Evolutionary conservation across 768 basidiomycete species (phyloP), one percentile per base, ranked within the genome.

Genomic region (Boletellus ananiceps): DNA sequence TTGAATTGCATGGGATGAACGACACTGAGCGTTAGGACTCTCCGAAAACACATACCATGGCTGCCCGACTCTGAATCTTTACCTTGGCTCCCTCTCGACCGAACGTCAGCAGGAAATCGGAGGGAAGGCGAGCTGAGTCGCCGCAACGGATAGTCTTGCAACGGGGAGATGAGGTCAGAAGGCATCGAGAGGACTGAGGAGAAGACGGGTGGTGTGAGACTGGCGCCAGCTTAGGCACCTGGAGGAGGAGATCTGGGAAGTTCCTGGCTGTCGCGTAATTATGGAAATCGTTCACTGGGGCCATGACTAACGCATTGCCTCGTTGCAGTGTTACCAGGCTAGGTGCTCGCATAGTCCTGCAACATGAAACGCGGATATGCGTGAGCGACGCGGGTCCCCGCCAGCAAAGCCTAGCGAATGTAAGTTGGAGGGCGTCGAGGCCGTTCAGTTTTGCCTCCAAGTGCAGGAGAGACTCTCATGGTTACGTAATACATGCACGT

Each of bases 221-320:
- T 7, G 13, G 23, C 18, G 37, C 55, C 48, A 55, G 49, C 42
- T 34, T 46, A 46, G 36, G 40, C 19, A 38, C 40, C 25, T 40
- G 21, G 40, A 29, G 56, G 60, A 51, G 60, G 29, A 9, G 54
- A 51, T 49, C 46, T 59, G 56, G 49, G 39, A 16, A 14, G 59
- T 60, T 50, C 59, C 59, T 60, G 59, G 14, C 40, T 21, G 33
- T 50, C 46, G 48, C 29, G 40, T 55, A 57, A 55, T 56, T 62
- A 61, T 46, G 49, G 54, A 56, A 54, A 36, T 29, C 21, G 50
- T 18, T n/a, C 21, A 19, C 23, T 5, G 23, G 6, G 25, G n/a
- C 16, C 23, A 46, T 47, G 34, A 33, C 19, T 19, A 25, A 37
- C n/a, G 36, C 16, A 34, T 40, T 41, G 44, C 45, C 45, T 6